Evolutionary conservation across 352 stramenopile genomes (phyloP), one percentile per base, ranked within the genome.

Genomic region (Pythium aristosporum): DNA sequence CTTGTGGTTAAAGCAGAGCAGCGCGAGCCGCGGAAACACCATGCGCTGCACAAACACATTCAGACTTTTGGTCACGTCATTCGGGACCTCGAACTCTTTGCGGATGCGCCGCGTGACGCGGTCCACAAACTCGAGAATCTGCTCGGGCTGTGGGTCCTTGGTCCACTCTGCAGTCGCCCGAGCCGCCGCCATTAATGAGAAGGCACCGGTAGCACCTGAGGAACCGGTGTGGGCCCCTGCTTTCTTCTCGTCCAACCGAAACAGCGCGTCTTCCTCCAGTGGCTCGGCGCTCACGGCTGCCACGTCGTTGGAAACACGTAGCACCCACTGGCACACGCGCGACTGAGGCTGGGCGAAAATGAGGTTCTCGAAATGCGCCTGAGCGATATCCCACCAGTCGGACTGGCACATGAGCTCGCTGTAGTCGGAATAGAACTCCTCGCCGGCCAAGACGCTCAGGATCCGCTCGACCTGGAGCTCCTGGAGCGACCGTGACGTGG

Each of bases 291-390:
- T 85, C 28, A 84, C 79, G 25, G 60, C 59, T 1, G 80, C 78
- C 13, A 89, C 80, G 53, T 95, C 85, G 43, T 69, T 79, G 1
- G 82, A 87, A 16, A 93, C 70, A 21, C 88, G 82, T 37, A 74
- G 56, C 25, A 95, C 70, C 73, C 79, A 87, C 65, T 91, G 86
- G 20, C 77, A 87, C 12, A 93, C 79, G 9, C 84, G 77, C 16
- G 79, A 88, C 20, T 91, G 82, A 9, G 75, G 66, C 12, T 71
- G 74, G 39, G 84, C 82, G 43, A 95, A 93, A 8, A 95, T 77
- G 15, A 95, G 67, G 50, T 92, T 95, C 63, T 95, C 86, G 65
- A 95, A 95, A 55, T 95, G 83, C 12, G 86, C 86, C 67, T 93
- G 86, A 0, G 85, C 84, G 50, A 92, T 82, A 37, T 88, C 82